Conservation (phyloP, 140 eudicot genomes). For the Bidens hawaiensis region DNA sequence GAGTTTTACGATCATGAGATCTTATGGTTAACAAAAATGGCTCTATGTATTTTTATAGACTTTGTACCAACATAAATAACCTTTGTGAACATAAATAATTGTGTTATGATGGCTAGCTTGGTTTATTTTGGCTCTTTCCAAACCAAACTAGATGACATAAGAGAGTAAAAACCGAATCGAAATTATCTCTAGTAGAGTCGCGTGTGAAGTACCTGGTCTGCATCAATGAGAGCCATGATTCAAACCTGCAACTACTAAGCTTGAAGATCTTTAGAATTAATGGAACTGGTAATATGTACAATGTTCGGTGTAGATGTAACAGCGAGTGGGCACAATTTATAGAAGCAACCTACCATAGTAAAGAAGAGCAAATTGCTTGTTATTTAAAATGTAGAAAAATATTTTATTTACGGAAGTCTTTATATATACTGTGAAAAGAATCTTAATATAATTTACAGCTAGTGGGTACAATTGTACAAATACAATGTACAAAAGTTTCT, state of each 20-base stretch:
- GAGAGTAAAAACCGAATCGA: neutral
- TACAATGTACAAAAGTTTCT: neutral
- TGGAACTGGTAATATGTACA: slow-evolving; percentile 2
- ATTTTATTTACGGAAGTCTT: no score
- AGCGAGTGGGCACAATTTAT: neutral
- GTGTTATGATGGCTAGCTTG: no score
- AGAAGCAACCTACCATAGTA: slow-evolving; percentile 4
- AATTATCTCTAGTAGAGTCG: neutral
- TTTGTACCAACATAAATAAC: no score
- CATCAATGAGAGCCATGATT: slow-evolving; percentile 22
- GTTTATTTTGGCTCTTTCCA: neutral
- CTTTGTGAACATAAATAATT: no score
- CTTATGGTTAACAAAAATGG: no score
- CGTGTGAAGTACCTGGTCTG: slow-evolving; percentile 7
- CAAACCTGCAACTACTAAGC: slow-evolving; percentile 23
- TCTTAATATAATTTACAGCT: no score
- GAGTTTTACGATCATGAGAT: no score
- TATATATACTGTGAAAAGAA: no score
- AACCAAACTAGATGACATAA: slow-evolving; percentile 1
- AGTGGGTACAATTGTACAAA: no score
- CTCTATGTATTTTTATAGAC: no score
- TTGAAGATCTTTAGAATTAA: slow-evolving; percentile 10
- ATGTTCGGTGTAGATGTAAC: neutral
- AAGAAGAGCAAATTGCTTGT: no score
- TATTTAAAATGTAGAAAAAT: no score